Base-by-base conservation (phyloP, 2,329 filamentous ascomycete species). In the Neonectria ditissima region DNA sequence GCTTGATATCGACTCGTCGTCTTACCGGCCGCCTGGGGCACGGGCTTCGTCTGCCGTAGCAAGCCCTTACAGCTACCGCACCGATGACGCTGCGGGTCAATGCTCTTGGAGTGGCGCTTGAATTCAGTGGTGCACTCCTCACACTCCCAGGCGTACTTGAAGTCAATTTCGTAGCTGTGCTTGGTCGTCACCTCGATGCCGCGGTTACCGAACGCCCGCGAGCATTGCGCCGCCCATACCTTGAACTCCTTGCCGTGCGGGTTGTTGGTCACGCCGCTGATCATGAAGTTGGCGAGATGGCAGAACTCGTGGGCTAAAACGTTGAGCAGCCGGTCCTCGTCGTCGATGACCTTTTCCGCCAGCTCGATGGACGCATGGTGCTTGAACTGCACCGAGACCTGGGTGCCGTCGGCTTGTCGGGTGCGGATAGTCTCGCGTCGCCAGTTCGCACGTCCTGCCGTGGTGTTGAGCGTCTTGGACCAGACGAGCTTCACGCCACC, bases 301-400 rank as follows among this genome's bases (percentile, higher is more conserved):
- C 96, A 98, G 81, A 96, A 98, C 73, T 99, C 96, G 77, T 99
- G 96, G 0, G 95, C 93, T n/a, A 98, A 81, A 0, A 96, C 94
- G 77, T 97, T 97, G 67, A 96, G 85, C 1, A 98, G 85, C 3
- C 93, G 88, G 62, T 91, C 79, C 69, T 92, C 88, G 73, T 91
- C 86, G 75, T 93, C 89, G 65, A 98, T 94, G 50, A 97, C 90
- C 76, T 97, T 97, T 58, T 92, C 89, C 0, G 94, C 93, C 2
- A 98, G 87, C 76, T 98, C 94, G 73, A 98, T 97, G 16, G 84
- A 88, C 10, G 93, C 93, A 76, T 95, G 89, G 69, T 87, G 84
- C 18, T 80, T 79, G 69, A 84, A 75, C 13, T 71, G 75, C 34
- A 74, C 67, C 10, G 68, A 74, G 2, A 73, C 68, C 16, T 72